A percentile compares a stretch with the other conserved stretches of the same genome.
These are phyloP conservation scores for Microsporum canis DNA, from an alignment of 2,329 filamentous ascomycete species.

Conservation along the genomic window DNA sequence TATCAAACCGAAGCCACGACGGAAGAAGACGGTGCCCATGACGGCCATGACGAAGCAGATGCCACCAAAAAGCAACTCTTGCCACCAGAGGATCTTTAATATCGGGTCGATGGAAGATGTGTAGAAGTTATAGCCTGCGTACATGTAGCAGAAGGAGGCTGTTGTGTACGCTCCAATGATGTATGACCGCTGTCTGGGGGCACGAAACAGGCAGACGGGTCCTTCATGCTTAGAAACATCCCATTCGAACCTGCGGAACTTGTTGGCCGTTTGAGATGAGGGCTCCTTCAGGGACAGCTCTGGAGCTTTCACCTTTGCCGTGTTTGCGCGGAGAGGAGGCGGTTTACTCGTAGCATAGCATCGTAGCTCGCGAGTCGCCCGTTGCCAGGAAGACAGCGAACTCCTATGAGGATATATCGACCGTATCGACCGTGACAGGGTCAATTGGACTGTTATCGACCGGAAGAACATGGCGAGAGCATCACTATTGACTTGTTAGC, in stretches of 20 bases:
- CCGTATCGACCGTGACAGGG: not conserved
- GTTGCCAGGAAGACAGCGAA: not conserved
- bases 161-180: conserved; percentile 49
- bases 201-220: conserved; percentile 53
- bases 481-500: not conserved
- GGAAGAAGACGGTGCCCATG: conserved; percentile 50
- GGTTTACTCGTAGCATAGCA: not conserved
- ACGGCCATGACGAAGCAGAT: conserved; percentile 50
- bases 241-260: conserved; percentile 12
- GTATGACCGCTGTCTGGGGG: conserved; percentile 53
- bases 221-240: conserved; percentile 42
- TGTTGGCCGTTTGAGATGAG: not conserved
- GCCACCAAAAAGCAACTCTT: conserved; percentile 46
- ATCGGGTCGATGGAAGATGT: conserved; percentile 41
- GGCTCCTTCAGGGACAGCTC: conserved; percentile 6
- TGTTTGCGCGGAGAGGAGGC: not conserved
- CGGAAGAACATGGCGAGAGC: not conserved
- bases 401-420: not conserved
- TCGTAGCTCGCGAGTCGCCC: not conserved
- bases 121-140: conserved; percentile 42
- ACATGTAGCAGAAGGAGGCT: conserved; percentile 43
- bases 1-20: conserved; percentile 49
- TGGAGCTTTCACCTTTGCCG: conserved; percentile 5
- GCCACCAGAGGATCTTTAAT: conserved; percentile 44
- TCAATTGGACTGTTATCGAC: not conserved